Conservation (phyloP, 257 asterid genomes). For the Primulina eburnea region DNA sequence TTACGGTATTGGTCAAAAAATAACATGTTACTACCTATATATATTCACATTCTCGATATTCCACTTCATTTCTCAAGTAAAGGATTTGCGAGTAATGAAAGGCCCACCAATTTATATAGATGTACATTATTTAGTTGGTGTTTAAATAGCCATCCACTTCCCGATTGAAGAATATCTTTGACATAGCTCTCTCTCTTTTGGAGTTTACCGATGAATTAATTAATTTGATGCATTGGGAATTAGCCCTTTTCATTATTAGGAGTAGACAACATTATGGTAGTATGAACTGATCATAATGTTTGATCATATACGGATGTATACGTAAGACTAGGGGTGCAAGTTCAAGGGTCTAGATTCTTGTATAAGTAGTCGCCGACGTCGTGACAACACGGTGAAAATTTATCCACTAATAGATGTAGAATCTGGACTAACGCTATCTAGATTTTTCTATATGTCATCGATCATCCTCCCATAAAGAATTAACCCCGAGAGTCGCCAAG, state of each 20-base stretch:
- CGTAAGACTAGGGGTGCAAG: no score
- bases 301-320: neutral
- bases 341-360: no score
- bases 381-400: no score
- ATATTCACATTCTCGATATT: neutral
- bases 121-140: slow-evolving; percentile 38
- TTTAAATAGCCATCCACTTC: slow-evolving; percentile 34
- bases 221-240: neutral
- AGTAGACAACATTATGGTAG: neutral
- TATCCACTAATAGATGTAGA: no score
- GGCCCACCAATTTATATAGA: slow-evolving; percentile 40
- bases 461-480: no score
- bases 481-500: no score
- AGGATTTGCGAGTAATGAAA: slow-evolving; percentile 28
- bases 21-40: neutral
- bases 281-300: neutral
- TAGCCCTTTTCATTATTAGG: neutral
- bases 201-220: neutral
- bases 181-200: slow-evolving; percentile 4
- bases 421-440: no score
- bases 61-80: neutral
- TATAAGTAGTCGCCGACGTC: neutral
- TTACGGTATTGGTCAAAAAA: neutral
- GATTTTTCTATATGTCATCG: no score
- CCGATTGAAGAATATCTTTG: neutral